Conservation (phyloP, 176 grass and related monocot genomes). For the Bonia amplexicaulis region DNA sequence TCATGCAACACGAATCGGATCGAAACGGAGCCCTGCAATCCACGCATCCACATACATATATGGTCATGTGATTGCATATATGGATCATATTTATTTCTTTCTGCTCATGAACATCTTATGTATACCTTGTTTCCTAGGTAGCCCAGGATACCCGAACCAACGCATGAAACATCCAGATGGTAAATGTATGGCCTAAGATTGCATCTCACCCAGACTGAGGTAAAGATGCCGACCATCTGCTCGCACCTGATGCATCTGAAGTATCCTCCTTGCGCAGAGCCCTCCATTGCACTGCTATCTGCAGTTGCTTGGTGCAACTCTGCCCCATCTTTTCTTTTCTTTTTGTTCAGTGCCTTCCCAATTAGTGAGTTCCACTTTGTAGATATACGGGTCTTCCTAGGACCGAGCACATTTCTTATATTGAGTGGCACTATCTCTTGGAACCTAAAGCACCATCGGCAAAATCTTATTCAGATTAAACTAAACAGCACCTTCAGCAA, state of each 20-base stretch:
- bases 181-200: conserved; percentile 55
- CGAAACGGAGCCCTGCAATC: conserved; percentile 75
- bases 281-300: conserved; percentile 29
- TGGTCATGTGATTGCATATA: conserved; percentile 2
- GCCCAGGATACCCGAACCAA: conserved; percentile 88
- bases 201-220: conserved; percentile 64
- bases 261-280: background rate
- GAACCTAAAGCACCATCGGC: conserved; percentile 53
- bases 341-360: conserved; percentile 58
- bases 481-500: background rate
- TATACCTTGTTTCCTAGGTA: conserved; percentile 94
- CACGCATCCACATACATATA: conserved; percentile 3
- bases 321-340: background rate
- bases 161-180: conserved; percentile 57
- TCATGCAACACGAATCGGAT: conserved; percentile 69
- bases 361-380: conserved; percentile 82
- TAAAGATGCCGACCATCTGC: conserved; percentile 97
- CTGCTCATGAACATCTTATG: background rate
- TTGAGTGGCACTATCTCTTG: conserved; percentile 92
- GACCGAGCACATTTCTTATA: conserved; percentile 83
- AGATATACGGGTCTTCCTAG: conserved; percentile 54
- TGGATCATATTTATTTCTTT: background rate
- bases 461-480: conserved; percentile 17
- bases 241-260: conserved; percentile 83
- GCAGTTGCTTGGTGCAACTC: conserved; percentile 29